These are phyloP conservation scores for Magnusiomyces suaveolens DNA, from an alignment of 1,139 yeast genomes.

Conservation along the genomic window DNA sequence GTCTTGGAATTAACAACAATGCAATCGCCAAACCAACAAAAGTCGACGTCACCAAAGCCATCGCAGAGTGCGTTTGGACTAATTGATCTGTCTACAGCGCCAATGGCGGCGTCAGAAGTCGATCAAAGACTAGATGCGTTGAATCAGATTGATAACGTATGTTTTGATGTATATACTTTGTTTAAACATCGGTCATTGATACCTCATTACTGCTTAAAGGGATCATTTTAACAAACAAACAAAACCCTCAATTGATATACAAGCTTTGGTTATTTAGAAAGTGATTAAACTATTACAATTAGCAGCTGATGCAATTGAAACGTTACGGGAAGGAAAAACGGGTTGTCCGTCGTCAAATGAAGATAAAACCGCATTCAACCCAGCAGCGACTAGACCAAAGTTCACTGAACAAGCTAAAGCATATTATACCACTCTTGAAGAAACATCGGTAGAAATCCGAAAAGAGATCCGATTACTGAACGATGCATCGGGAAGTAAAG, in stretches of 20 bases:
- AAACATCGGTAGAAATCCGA: conserved; percentile 33
- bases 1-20: too few species aligned
- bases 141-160: conserved; percentile 32
- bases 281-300: conserved; percentile 34
- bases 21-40: too few species aligned
- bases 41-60: neutral
- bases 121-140: conserved; percentile 33
- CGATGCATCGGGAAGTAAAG: conserved; percentile 34
- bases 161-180: conserved; percentile 8
- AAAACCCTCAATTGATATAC: too few species aligned
- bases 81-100: conserved; percentile 21
- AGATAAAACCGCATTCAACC: conserved; percentile 17
- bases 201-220: too few species aligned
- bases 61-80: neutral
- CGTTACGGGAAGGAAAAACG: conserved; percentile 33
- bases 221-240: too few species aligned
- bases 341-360: conserved; percentile 18
- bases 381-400: conserved; percentile 23
- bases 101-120: conserved; percentile 30
- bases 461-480: conserved; percentile 34
- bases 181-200: too few species aligned
- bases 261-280: too few species aligned
- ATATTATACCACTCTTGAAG: conserved; percentile 29
- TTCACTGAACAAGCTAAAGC: conserved; percentile 27
- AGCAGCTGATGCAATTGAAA: conserved; percentile 35